A percentile compares a stretch with the other conserved stretches of the same genome.
Conservation (phyloP, 257 asterid genomes). For the Nicotiana tomentosiformis region DNA sequence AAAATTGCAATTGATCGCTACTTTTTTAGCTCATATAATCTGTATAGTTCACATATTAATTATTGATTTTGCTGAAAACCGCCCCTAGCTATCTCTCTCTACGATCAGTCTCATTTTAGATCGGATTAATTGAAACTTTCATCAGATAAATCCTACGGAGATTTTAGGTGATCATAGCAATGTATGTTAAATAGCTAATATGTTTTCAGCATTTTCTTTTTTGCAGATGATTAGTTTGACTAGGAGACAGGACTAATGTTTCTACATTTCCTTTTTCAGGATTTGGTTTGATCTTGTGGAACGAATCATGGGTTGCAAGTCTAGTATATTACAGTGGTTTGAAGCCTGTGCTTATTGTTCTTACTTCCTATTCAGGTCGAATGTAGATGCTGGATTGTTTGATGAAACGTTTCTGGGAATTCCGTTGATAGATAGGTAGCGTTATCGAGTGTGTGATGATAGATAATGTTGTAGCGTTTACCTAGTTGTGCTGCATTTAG, state of each 20-base stretch:
- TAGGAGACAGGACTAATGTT: not conserved
- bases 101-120: not conserved
- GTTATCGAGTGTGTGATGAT: not conserved
- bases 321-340: not conserved
- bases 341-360: not conserved
- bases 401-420: not conserved
- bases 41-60: not conserved
- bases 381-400: constrained; percentile 1
- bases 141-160: not conserved
- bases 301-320: not conserved
- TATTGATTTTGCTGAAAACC: not conserved
- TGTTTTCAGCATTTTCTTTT: not conserved
- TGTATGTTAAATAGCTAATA: not conserved
- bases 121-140: constrained; percentile 6
- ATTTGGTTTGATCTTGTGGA: constrained; percentile 8
- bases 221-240: not conserved
- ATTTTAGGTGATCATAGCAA: not conserved
- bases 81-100: not conserved
- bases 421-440: constrained; percentile 7
- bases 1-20: not conserved
- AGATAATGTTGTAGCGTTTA: not conserved
- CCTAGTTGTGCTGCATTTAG: not conserved
- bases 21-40: not conserved
- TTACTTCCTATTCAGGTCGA: not conserved
- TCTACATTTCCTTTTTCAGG: not conserved